These are phyloP conservation scores for Dendrocalamus sinicus DNA, from an alignment of 176 grass and related monocot genomes.

Conservation along the genomic window DNA sequence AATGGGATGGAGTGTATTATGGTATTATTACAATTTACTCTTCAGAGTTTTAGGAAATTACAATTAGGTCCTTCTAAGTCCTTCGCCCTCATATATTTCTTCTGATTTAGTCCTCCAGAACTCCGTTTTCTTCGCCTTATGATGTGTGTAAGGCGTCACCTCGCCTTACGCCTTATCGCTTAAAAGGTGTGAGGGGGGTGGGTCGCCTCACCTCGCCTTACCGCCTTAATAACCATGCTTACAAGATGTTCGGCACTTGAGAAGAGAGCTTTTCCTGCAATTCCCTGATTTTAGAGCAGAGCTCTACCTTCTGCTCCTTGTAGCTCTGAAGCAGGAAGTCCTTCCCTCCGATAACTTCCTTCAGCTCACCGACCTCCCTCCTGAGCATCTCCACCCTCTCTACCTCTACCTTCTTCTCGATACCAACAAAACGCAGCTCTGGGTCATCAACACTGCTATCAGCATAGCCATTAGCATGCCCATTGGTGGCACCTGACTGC, in stretches of 20 bases:
- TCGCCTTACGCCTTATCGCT: too few species aligned
- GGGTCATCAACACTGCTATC: slow-evolving; percentile 56
- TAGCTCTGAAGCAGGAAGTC: slow-evolving; percentile 96
- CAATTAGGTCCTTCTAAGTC: too few species aligned
- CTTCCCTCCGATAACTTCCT: slow-evolving; percentile 86
- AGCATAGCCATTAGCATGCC: slow-evolving; percentile 62
- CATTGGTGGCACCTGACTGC: slow-evolving; percentile 55
- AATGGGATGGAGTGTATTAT: too few species aligned
- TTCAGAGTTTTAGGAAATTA: too few species aligned
- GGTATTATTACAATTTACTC: too few species aligned
- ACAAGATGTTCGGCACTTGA: slow-evolving; percentile 84
- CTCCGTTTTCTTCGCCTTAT: too few species aligned
- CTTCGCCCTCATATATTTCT: too few species aligned
- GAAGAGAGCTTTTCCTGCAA: slow-evolving; percentile 74
- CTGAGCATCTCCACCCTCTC: slow-evolving; percentile 71
- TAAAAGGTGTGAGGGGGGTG: too few species aligned
- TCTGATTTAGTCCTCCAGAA: too few species aligned
- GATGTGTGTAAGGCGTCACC: too few species aligned
- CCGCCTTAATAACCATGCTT: too few species aligned
- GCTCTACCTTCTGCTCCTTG: slow-evolving; percentile 89
- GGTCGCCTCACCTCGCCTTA: too few species aligned
- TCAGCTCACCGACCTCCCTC: slow-evolving; percentile 74
- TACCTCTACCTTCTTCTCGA: slow-evolving; percentile 61
- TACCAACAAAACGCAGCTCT: slow-evolving; percentile 50
- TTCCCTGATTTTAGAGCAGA: slow-evolving; percentile 84